phyloP scores from a whole-genome alignment of 306 rosid genomes.

The Prunus kanzakura region DNA sequence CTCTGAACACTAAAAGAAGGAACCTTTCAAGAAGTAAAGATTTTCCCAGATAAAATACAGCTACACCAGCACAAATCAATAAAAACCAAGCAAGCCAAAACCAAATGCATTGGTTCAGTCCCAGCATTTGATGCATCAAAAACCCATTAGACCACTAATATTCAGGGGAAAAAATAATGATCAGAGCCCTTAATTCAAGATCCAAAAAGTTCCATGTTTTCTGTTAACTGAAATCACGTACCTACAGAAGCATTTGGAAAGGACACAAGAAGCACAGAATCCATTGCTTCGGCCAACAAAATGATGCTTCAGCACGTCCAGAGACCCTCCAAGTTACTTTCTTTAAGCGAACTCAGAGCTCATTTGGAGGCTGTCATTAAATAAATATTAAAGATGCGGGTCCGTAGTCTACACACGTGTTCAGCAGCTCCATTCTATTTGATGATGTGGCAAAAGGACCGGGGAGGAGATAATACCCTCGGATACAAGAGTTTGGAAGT shows the following conservation, averaged over 20 bases:
- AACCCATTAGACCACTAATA: neutral
- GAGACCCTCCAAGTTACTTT: no score
- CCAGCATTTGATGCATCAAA: conserved; percentile 5
- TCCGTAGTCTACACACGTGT: neutral
- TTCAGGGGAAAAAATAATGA: neutral
- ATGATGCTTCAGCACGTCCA: neutral
- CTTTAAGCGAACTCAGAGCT: no score
- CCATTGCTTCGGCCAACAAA: conserved; percentile 29
- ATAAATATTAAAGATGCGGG: neutral
- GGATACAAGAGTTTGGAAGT: no score
- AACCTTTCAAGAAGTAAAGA: neutral
- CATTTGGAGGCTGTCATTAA: no score
- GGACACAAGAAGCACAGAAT: conserved; percentile 35
- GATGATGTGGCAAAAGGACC: neutral
- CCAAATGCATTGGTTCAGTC: neutral
- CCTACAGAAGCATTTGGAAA: conserved; percentile 32
- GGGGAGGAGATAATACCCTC: no score
- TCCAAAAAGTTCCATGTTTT: neutral
- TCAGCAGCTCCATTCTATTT: neutral
- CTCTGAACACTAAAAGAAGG: neutral
- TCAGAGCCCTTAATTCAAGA: neutral
- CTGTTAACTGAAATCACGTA: conserved; percentile 14
- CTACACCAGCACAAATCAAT: neutral
- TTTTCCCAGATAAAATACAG: neutral
- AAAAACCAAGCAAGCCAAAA: neutral